These are phyloP conservation scores for Acanthamoeba rhysodes DNA, from an alignment of 208 protist genomes.

Conservation along the genomic window DNA sequence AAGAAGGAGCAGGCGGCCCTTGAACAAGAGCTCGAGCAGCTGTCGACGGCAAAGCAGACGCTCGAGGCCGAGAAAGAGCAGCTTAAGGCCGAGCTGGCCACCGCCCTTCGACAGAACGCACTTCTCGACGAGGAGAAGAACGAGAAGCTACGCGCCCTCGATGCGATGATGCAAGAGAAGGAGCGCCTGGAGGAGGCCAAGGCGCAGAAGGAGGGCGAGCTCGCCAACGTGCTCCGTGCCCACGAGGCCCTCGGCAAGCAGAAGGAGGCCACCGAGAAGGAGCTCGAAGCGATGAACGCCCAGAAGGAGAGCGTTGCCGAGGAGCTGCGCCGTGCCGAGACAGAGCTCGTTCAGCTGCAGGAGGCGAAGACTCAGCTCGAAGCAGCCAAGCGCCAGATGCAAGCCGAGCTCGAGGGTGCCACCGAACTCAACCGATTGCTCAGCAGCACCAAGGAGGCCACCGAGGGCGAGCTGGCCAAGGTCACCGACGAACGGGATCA, in stretches of 20 bases:
- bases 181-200: slow-evolving; percentile 31
- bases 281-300: slow-evolving; percentile 17
- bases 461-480: neutral
- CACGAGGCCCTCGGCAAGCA: neutral
- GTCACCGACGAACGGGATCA: neutral
- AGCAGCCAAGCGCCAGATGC: neutral
- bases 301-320: neutral
- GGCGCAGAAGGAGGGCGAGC: neutral
- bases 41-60: neutral
- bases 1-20: slow-evolving; percentile 34
- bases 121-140: neutral
- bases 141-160: neutral
- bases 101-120: neutral
- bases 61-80: neutral
- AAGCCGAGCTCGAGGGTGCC: neutral
- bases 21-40: slow-evolving; percentile 13
- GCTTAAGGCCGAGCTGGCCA: neutral
- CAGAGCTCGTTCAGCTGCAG: neutral
- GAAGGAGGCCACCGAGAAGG: neutral
- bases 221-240: neutral
- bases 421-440: neutral
- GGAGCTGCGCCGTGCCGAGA: neutral
- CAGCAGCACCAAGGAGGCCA: neutral
- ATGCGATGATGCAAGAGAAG: neutral
- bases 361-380: neutral